These are phyloP conservation scores for Diaporthe amygdali DNA, from an alignment of 2,329 filamentous ascomycete genomes.

Conservation along the genomic window DNA sequence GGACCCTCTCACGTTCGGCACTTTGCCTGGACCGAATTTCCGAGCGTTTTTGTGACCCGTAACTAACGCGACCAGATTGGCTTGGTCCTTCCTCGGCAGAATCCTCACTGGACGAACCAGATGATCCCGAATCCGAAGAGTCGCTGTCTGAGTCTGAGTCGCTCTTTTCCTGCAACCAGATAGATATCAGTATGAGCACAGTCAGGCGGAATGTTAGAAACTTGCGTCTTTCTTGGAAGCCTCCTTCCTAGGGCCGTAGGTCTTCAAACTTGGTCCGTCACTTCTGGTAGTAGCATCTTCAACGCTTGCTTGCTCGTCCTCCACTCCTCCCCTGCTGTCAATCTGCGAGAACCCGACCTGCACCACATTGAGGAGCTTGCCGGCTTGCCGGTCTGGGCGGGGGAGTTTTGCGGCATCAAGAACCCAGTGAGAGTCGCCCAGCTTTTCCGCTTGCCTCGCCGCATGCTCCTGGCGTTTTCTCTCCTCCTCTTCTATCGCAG, in stretches of 20 bases:
- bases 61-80: constrained; percentile 13
- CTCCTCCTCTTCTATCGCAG: constrained; percentile 71
- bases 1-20: constrained; percentile 50
- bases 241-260: constrained; percentile 19
- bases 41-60: constrained; percentile 17
- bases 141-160: constrained; percentile 22
- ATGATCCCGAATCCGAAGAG: constrained; percentile 42
- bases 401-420: constrained; percentile 54
- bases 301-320: constrained; percentile 24
- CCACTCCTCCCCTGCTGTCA: constrained; percentile 37
- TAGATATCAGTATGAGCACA: constrained; percentile 9
- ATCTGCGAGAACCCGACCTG: constrained; percentile 61
- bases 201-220: not conserved
- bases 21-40: constrained; percentile 43
- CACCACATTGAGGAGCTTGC: constrained; percentile 59
- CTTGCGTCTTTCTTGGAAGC: constrained; percentile 20
- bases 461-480: constrained; percentile 66
- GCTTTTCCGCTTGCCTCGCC: constrained; percentile 64
- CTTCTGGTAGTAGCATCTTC: constrained; percentile 35
- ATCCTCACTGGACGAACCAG: constrained; percentile 41
- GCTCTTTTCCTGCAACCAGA: constrained; percentile 5
- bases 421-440: constrained; percentile 79
- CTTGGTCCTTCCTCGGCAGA: constrained; percentile 36
- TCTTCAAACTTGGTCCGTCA: constrained; percentile 19
- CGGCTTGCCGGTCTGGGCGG: constrained; percentile 25